These are phyloP conservation scores for Scleromitrula shiraiana DNA, from an alignment of 2,329 filamentous ascomycete genomes.

Conservation along the genomic window DNA sequence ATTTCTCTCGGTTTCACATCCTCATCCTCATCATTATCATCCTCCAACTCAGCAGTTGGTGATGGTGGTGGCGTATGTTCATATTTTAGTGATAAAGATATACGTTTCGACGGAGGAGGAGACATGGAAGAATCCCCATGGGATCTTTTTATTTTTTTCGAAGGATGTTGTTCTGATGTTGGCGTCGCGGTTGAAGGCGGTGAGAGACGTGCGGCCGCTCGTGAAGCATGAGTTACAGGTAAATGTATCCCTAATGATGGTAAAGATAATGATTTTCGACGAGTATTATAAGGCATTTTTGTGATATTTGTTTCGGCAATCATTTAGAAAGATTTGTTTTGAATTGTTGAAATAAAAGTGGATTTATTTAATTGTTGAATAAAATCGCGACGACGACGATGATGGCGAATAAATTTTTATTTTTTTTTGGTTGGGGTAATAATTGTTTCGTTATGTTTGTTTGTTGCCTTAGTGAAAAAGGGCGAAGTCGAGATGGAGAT, in stretches of 20 bases:
- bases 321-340: slow-evolving; percentile 11
- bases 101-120: slow-evolving; percentile 36
- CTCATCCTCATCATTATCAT: slow-evolving; percentile 35
- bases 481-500: background rate
- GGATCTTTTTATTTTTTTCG: slow-evolving; percentile 74
- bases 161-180: slow-evolving; percentile 33
- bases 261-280: slow-evolving; percentile 89
- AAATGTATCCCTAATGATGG: slow-evolving; percentile 89
- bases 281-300: slow-evolving; percentile 91
- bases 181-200: slow-evolving; percentile 25
- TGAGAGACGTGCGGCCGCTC: slow-evolving; percentile 38
- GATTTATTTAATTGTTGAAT: slow-evolving; percentile 5
- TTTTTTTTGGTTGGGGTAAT: slow-evolving; percentile 7
- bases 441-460: background rate
- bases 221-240: slow-evolving; percentile 55
- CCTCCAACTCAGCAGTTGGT: slow-evolving; percentile 43
- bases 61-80: slow-evolving; percentile 78
- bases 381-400: background rate
- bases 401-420: slow-evolving; percentile 7
- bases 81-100: slow-evolving; percentile 35
- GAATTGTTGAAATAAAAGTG: too few species aligned
- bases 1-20: slow-evolving; percentile 47
- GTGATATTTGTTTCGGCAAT: slow-evolving; percentile 11
- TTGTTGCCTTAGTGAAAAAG: background rate
- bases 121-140: slow-evolving; percentile 47